Evolutionary conservation across 352 stramenopile species (phyloP), one percentile per base, ranked within the genome.

Genomic region (Globisporangium solare): DNA sequence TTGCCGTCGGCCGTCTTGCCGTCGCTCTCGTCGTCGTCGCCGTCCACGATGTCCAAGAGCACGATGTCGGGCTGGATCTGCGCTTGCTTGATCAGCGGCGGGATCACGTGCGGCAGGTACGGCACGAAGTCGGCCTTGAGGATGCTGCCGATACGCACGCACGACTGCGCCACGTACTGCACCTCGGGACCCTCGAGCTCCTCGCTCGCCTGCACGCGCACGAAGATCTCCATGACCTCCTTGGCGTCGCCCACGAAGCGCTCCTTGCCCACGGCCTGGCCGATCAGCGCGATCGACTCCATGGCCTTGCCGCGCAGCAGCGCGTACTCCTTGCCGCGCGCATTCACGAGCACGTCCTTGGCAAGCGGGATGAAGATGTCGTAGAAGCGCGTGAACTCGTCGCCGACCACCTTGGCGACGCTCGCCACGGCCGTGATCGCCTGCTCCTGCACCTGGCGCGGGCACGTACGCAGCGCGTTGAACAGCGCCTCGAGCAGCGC

Each of bases 251-350:
- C 65, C 3, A 82, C 71, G 40, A 95, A 95, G 20, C 71, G 73
- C 31, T 92, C 72, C 67, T 95, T 95, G 46, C 85, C 85, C n/a
- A 95, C 85, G 12, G 85, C 83, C 70, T 95, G 83, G 31, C 85
- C 85, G 58, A 95, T 93, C 39, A 95, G 66, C 48, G 85, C 85
- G 67, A 95, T 92, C 46, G 83, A 89, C 63, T 95, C 85, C 85
- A 95, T 95, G 22, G 83, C 73, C 63, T 95, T 95, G 58, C 85
- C 85, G 51, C 85, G 83, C 61, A 95, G 64, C 52, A 95, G 68
- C 47, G 79, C 63, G 67, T 88, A 94, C 61, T 92, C 79, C 48
- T 80, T 79, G n/a, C 85, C 84, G 35, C 71, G 58, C 6, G 85
- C 83, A 56, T 93, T 81, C 37, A 88, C 66, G 40, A 95, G 65